Conservation (phyloP, 108 stramenopile species). For the Fragilaria radians region DNA sequence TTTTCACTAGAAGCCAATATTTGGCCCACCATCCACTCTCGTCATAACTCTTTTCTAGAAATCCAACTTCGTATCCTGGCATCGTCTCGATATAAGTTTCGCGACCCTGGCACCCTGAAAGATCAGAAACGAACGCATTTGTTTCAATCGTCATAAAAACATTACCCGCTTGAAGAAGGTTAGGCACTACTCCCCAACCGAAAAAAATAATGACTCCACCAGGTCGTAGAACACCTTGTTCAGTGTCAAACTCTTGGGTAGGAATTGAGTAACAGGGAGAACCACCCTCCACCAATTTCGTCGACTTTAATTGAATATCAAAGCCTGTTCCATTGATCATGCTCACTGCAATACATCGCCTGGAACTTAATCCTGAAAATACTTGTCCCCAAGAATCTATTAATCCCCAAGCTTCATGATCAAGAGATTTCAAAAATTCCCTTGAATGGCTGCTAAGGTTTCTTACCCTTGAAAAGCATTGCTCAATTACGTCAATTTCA, state of each 20-base stretch:
- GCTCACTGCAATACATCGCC: constrained; percentile 65
- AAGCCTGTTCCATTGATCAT: constrained; percentile 67
- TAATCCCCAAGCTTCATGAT: constrained; percentile 71
- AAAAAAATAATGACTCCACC: constrained; percentile 73
- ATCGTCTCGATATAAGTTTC: constrained; percentile 40
- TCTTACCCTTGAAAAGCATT: constrained; percentile 50
- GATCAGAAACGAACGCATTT: constrained; percentile 53
- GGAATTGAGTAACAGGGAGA: constrained; percentile 66
- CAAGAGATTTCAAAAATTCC: constrained; percentile 48
- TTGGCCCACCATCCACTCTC: constrained; percentile 82
- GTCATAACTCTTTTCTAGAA: constrained; percentile 75
- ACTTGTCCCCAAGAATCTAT: constrained; percentile 62
- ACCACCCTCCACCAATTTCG: constrained; percentile 63
- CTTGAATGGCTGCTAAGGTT: constrained; percentile 40
- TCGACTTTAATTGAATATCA: constrained; percentile 65
- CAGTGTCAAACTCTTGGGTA: constrained; percentile 53
- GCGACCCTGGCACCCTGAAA: constrained; percentile 44
- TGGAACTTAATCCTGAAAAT: constrained; percentile 61
- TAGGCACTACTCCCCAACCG: constrained; percentile 68
- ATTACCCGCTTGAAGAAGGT: constrained; percentile 54
- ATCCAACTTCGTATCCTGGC: constrained; percentile 51
- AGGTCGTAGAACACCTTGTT: constrained; percentile 51
- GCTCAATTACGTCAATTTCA: constrained; percentile 66
- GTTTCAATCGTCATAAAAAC: constrained; percentile 73
- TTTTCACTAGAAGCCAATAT: constrained; percentile 65